Conservation (phyloP, 202 grass and related monocot species). For the Tripidium arundinaceum region DNA sequence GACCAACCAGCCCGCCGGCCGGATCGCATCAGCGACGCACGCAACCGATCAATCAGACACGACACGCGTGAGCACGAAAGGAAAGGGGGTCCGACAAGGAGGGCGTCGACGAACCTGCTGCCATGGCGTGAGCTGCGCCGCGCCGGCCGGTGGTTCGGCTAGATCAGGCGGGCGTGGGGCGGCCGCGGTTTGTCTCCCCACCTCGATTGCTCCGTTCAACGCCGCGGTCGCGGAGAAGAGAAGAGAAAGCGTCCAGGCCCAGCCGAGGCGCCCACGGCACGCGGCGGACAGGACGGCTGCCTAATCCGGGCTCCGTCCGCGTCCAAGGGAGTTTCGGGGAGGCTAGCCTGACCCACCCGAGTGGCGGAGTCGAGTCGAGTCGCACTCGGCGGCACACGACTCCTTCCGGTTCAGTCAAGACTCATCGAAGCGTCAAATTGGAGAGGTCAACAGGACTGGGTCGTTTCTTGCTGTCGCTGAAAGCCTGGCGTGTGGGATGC, state of each 20-base stretch:
- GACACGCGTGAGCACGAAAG: background rate
- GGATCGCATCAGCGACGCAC: background rate
- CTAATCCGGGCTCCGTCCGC: background rate
- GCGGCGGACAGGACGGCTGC: background rate
- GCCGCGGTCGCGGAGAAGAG: background rate
- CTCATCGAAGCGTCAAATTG: too few relatives aligned
- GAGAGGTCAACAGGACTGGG: background rate
- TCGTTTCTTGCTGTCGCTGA: background rate
- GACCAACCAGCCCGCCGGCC: too few relatives aligned
- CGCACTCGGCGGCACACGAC: background rate
- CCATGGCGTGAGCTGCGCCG: conserved; percentile 19
- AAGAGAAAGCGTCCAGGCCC: background rate
- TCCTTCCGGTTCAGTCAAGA: background rate
- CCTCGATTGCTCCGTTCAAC: background rate
- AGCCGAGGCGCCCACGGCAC: background rate
- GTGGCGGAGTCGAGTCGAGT: background rate
- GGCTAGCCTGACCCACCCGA: background rate
- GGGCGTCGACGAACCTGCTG: conserved; percentile 35
- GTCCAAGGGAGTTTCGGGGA: background rate
- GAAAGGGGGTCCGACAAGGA: background rate
- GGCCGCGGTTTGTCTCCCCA: background rate
- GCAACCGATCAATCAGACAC: background rate
- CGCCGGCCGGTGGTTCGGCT: background rate
- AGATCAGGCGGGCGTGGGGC: background rate
- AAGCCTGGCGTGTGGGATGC: too few relatives aligned